These are phyloP conservation scores for Acanthochlamys bracteata DNA, from an alignment of 106 monocot species.

Conservation along the genomic window DNA sequence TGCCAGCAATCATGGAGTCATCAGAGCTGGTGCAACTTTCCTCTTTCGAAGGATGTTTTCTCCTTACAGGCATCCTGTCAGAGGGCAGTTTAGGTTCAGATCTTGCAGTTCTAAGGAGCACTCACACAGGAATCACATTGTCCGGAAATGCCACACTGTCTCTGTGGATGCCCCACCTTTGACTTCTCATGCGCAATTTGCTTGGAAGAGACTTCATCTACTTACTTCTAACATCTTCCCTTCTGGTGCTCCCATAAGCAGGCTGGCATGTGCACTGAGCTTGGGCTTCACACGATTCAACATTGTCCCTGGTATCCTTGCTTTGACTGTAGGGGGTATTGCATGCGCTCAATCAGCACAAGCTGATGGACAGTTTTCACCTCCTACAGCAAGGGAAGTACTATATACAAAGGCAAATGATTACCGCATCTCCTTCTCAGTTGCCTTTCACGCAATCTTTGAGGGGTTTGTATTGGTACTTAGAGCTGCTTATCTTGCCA, in stretches of 20 bases:
- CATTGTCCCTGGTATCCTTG: conserved; percentile 45
- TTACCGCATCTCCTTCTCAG: conserved; percentile 29
- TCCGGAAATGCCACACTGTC: conserved; percentile 17
- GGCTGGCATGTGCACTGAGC: conserved; percentile 47
- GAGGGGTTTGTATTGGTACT: conserved; percentile 53
- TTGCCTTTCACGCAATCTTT: conserved; percentile 26
- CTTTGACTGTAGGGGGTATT: conserved; percentile 44
- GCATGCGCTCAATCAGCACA: conserved; percentile 27
- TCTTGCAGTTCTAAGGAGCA: conserved; percentile 7
- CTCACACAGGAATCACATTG: conserved; percentile 4
- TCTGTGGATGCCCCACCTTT: background rate
- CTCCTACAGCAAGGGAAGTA: conserved; percentile 19
- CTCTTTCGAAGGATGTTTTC: conserved; percentile 26
- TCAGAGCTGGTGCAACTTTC: conserved; percentile 13
- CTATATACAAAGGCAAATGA: conserved; percentile 42
- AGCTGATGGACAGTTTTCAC: conserved; percentile 50
- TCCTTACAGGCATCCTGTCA: conserved; percentile 14
- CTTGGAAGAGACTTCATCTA: conserved; percentile 42
- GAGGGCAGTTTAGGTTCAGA: conserved; percentile 5
- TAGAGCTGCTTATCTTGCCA: conserved; percentile 43
- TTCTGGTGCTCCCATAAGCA: conserved; percentile 18
- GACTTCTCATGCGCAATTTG: conserved; percentile 23
- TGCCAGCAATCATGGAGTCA: conserved; percentile 24
- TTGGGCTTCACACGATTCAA: conserved; percentile 47
- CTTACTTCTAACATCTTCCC: conserved; percentile 12